Evolutionary conservation across 768 basidiomycete species (phyloP), one percentile per base, ranked within the genome.

Genomic region (Leccinellum rugosiceps): DNA sequence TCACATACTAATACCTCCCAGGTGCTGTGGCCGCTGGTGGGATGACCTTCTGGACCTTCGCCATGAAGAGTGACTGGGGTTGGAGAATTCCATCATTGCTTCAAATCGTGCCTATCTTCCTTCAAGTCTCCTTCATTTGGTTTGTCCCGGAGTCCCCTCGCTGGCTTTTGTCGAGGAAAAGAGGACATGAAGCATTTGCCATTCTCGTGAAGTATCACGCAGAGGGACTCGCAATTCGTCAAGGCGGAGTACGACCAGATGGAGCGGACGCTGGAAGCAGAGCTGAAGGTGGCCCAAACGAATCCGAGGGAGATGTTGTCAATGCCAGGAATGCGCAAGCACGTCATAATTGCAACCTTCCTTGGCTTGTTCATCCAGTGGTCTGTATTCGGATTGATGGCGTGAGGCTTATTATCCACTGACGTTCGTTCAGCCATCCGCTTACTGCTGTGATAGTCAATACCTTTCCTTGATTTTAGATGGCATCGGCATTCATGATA

Each of bases 221-320:
- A 25, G 45, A 46, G 15, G 45, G 83, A 41, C 6, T 80, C 79
- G 2, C 80, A 81, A 60, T 80, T 85, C 49, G 83, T 81, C 50
- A 80, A 80, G 62, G 80, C 83, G 0, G 83, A 85, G 59, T 84
- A 76, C 60, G 72, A 75, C 4, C 77, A 84, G 68, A 85, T 86
- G 58, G 77, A 83, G 65, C 74, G 76, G 57, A 84, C 84, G 0
- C 65, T 86, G 3, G 76, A 80, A 61, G 23, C 30, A 5, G 65
- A 64, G 23, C 31, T 61, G 30, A 64, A 43, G 15, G 47, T 32
- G 6, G 23, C 58, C 2, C 19, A 19, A 4, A 52, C 38, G 48
- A 45, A 17, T 35, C 23, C 21, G 30, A 58, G 17, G 11, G 49
- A 52, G 2, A 5, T 59, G 14, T 49, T 58, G 3, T 47, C 57